Conservation (phyloP, 208 protist species). For the Wallacemonas sp. region DNA sequence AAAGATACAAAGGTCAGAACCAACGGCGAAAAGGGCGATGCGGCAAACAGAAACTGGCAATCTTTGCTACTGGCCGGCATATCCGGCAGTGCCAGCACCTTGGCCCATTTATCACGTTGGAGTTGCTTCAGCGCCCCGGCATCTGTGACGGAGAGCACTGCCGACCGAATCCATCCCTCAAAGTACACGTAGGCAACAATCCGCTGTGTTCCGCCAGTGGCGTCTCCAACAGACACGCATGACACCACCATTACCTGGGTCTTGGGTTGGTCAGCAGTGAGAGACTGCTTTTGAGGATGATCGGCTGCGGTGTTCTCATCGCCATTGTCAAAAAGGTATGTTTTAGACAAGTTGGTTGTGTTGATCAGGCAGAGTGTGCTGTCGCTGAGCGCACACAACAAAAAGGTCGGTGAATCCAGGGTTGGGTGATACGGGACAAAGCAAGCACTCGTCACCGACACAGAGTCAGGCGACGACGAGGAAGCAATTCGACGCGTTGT, state of each 20-base stretch:
- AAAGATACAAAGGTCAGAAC: too few relatives aligned
- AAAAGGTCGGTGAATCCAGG: slow-evolving; percentile 30
- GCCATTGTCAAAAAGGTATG: slow-evolving; percentile 61
- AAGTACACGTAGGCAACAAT: slow-evolving; percentile 3
- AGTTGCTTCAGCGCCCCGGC: slow-evolving; percentile 9
- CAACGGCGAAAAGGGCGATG: slow-evolving; percentile 3
- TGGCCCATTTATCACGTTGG: not conserved
- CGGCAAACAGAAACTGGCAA: not conserved
- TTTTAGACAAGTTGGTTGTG: slow-evolving; percentile 61
- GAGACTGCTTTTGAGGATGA: too few relatives aligned
- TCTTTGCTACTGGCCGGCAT: not conserved
- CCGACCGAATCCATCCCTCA: not conserved
- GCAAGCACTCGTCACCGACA: slow-evolving; percentile 59
- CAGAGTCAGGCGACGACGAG: slow-evolving; percentile 36
- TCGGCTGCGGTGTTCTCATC: too few relatives aligned
- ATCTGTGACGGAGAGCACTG: not conserved
- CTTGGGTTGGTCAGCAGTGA: too few relatives aligned
- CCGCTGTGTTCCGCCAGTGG: not conserved
- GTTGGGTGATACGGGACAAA: slow-evolving; percentile 30
- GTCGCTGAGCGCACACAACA: slow-evolving; percentile 67
- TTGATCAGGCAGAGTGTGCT: slow-evolving; percentile 68
- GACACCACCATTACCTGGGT: not conserved
- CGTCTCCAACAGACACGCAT: not conserved
- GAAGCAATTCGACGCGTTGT: slow-evolving; percentile 58
- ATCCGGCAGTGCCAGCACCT: not conserved